These are phyloP conservation scores for Metarhizium rileyi DNA, from an alignment of 2,329 filamentous ascomycete genomes.

Conservation along the genomic window DNA sequence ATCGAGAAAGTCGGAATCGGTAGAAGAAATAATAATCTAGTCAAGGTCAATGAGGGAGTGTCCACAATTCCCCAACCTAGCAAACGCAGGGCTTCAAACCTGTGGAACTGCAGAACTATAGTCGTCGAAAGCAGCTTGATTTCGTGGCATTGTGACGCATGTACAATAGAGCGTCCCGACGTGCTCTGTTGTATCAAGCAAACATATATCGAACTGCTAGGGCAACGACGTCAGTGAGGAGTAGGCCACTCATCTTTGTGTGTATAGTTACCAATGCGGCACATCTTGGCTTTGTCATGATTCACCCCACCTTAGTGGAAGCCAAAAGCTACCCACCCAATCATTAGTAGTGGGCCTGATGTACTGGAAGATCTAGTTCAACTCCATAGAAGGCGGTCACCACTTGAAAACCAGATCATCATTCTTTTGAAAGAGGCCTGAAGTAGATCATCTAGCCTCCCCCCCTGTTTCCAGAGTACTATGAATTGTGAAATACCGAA, in stretches of 20 bases:
- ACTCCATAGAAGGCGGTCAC: not conserved
- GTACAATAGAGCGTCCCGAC: slow-evolving; percentile 3
- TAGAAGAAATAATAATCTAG: slow-evolving; percentile 85
- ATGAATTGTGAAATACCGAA: not conserved
- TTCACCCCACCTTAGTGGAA: too few species aligned
- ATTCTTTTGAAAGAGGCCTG: not conserved
- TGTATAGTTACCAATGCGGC: not conserved
- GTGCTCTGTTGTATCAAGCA: not conserved
- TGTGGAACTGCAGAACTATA: slow-evolving; percentile 37
- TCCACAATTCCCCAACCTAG: not conserved
- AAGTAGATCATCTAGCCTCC: too few species aligned
- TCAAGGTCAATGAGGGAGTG: slow-evolving; percentile 3
- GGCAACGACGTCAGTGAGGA: not conserved
- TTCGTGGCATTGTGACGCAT: slow-evolving; percentile 30
- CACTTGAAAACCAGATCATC: not conserved
- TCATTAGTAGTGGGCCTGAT: too few species aligned
- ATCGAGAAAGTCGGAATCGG: slow-evolving; percentile 89
- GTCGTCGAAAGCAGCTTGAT: slow-evolving; percentile 35
- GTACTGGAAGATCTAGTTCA: too few species aligned
- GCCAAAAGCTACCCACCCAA: too few species aligned
- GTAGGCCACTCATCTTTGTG: not conserved
- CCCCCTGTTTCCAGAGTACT: too few species aligned
- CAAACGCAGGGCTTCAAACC: slow-evolving; percentile 18
- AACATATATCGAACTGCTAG: not conserved
- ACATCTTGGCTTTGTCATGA: too few species aligned